Conservation (phyloP, 257 asterid species). For the Schizonepeta tenuifolia region DNA sequence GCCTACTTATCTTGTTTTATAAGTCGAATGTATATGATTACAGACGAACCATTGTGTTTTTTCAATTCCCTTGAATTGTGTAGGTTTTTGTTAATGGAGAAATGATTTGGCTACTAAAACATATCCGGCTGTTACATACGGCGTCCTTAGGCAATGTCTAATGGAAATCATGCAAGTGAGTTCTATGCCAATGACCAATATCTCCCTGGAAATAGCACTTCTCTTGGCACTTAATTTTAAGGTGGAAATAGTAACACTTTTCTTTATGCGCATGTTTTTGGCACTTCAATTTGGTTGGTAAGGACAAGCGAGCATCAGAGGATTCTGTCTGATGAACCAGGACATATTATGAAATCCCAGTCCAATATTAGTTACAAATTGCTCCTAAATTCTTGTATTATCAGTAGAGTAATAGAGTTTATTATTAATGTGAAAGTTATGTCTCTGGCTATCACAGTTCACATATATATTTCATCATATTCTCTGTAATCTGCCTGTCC, state of each 20-base stretch:
- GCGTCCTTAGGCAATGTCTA: slow-evolving; percentile 96
- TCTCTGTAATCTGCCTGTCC: no score
- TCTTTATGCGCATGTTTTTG: no score
- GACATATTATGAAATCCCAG: background rate
- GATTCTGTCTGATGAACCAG: background rate
- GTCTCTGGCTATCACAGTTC: no score
- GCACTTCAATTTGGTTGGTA: no score
- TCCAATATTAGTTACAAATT: background rate
- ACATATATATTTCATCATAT: no score
- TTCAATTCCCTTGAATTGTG: slow-evolving; percentile 11
- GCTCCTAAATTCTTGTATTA: background rate
- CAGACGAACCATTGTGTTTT: background rate
- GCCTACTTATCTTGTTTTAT: background rate
- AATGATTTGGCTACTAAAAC: slow-evolving; percentile 89
- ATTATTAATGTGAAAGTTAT: no score
- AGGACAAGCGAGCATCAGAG: background rate
- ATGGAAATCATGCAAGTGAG: slow-evolving; percentile 90
- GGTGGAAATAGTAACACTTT: no score
- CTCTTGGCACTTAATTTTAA: no score
- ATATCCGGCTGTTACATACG: slow-evolving; percentile 95
- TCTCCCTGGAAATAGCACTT: no score
- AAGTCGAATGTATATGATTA: background rate
- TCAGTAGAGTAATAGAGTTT: background rate
- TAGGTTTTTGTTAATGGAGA: slow-evolving; percentile 89
- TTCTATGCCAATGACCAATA: no score